Conservation (phyloP, 192 early-diverging fungal genomes). For the Coemansia sp. region DNA sequence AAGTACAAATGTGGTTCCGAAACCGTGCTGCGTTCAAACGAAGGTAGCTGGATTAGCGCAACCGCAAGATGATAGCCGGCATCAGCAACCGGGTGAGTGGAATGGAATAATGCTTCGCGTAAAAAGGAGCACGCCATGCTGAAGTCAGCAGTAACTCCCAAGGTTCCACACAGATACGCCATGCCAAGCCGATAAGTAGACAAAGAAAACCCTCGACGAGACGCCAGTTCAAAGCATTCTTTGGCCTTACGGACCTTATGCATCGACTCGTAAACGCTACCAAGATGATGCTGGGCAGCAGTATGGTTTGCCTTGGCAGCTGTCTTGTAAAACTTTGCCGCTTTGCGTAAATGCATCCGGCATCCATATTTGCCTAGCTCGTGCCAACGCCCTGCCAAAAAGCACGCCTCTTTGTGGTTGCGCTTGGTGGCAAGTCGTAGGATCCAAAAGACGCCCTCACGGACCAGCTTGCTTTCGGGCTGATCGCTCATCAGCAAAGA, state of each 20-base stretch:
- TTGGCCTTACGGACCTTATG: conserved; percentile 34
- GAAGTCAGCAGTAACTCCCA: conserved; percentile 47
- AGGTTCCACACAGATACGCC: conserved; percentile 45
- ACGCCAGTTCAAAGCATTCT: conserved; percentile 45
- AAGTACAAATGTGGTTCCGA: conserved; percentile 49
- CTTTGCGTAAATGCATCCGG: conserved; percentile 34
- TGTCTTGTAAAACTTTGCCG: conserved; percentile 30
- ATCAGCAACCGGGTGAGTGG: conserved; percentile 50
- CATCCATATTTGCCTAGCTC: conserved; percentile 53
- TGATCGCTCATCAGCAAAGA: conserved; percentile 15
- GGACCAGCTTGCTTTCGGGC: conserved; percentile 39
- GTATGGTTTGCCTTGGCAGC: conserved; percentile 36
- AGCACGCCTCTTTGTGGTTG: conserved; percentile 37
- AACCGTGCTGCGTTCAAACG: conserved; percentile 33
- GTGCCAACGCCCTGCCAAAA: conserved; percentile 50
- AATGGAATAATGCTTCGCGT: conserved; percentile 46
- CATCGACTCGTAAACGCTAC: conserved; percentile 27
- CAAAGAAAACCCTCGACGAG: conserved; percentile 37
- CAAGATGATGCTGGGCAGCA: conserved; percentile 41
- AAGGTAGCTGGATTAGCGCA: conserved; percentile 50
- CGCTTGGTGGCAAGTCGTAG: conserved; percentile 41
- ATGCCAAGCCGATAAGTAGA: conserved; percentile 47
- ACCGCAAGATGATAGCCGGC: conserved; percentile 47
- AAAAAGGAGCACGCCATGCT: conserved; percentile 51
- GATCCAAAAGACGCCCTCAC: conserved; percentile 54